A percentile compares a stretch with the other conserved stretches of the same genome.
Evolutionary conservation across 495 filamentous ascomycete species (phyloP).

Genomic region (Annulohypoxylon nitens): DNA sequence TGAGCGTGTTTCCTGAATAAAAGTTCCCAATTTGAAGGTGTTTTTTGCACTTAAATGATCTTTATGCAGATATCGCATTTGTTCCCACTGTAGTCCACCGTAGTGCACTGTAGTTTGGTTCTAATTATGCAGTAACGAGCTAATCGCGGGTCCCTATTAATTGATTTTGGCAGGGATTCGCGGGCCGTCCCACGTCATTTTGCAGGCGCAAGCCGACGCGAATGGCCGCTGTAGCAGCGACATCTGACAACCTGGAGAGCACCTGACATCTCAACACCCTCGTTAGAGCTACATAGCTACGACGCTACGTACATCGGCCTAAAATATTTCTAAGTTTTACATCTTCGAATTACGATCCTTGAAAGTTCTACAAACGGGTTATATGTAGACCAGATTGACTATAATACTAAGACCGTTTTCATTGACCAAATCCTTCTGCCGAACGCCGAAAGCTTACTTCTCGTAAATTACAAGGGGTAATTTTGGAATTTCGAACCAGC

Average conservation of each 20-base stretch:
- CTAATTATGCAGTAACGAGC: conserved; percentile 23
- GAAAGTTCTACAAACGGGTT: background rate
- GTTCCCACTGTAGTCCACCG: background rate
- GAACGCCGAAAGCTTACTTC: conserved; percentile 10
- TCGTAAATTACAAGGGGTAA: conserved; percentile 5
- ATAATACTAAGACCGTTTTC: conserved; percentile 3
- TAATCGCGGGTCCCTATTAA: conserved; percentile 11
- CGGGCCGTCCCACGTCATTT: conserved; percentile 48
- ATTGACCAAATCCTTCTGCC: conserved; percentile 5
- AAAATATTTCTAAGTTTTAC: conserved; percentile 7
- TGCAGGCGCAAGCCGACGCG: conserved; percentile 46
- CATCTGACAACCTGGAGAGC: conserved; percentile 35
- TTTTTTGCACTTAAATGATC: background rate
- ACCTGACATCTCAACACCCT: conserved; percentile 21
- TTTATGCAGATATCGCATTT: conserved; percentile 7
- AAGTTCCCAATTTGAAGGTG: background rate
- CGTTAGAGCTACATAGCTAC: conserved; percentile 13
- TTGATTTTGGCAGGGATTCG: conserved; percentile 30
- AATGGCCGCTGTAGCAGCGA: conserved; percentile 28
- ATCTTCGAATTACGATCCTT: conserved; percentile 19
- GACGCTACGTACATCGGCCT: conserved; percentile 6
- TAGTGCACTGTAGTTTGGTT: background rate
- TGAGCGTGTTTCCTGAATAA: background rate
- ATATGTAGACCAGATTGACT: conserved; percentile 12
- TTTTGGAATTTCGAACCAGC: conserved; percentile 1